phyloP scores from a whole-genome alignment of 164 flowering plant genomes.

The Berberis vulgaris region DNA sequence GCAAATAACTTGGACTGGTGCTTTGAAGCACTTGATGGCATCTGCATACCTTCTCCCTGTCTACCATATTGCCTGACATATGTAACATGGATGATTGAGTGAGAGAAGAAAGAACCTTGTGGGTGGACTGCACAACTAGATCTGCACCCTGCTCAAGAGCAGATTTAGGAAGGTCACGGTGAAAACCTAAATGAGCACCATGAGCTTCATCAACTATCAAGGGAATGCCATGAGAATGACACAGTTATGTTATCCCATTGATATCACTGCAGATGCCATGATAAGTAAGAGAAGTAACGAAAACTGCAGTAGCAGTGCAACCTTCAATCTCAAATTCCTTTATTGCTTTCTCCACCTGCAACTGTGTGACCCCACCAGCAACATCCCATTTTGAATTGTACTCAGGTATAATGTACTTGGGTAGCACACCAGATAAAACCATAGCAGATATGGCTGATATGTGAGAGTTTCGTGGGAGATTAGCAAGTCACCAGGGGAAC shows the following conservation, averaged over 20 bases:
- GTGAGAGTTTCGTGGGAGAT: conserved; percentile 45
- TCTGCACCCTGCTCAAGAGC: conserved; percentile 51
- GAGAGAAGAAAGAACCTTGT: conserved; percentile 47
- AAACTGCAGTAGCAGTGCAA: conserved; percentile 29
- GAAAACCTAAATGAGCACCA: conserved; percentile 52
- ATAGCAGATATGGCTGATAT: conserved; percentile 45
- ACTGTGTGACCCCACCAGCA: conserved; percentile 32
- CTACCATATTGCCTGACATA: conserved; percentile 36
- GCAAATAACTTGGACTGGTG: conserved; percentile 48
- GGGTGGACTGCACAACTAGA: conserved; percentile 46
- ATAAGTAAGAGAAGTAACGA: conserved; percentile 47
- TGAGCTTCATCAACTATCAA: conserved; percentile 53
- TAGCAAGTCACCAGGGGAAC: conserved; percentile 44
- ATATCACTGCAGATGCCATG: conserved; percentile 44
- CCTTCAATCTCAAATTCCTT: conserved; percentile 31
- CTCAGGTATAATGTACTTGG: conserved; percentile 39
- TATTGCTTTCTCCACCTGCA: conserved; percentile 35
- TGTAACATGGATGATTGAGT: conserved; percentile 56
- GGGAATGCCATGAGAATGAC: conserved; percentile 37
- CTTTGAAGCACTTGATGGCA: conserved; percentile 52
- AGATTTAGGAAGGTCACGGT: conserved; percentile 31
- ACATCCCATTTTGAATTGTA: conserved; percentile 40
- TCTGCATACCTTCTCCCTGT: conserved; percentile 32
- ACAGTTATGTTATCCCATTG: conserved; percentile 23
- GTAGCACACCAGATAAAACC: conserved; percentile 42